These are phyloP conservation scores for Solanum hybrid DNA, from an alignment of 305 asterid species.

Conservation along the genomic window DNA sequence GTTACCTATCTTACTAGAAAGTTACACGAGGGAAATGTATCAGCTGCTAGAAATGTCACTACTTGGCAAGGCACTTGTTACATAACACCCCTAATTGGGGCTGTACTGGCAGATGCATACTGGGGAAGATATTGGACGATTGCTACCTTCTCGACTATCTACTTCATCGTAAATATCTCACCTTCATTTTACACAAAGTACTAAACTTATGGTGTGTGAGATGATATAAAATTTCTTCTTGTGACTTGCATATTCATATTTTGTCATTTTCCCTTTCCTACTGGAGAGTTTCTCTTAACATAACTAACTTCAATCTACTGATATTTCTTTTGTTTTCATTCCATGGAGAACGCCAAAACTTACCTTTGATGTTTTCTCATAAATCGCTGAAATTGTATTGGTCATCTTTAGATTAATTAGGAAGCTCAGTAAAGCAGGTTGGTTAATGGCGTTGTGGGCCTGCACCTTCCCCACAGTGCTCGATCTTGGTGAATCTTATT, in stretches of 20 bases:
- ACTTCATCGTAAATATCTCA: conserved; percentile 54
- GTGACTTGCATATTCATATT: neutral
- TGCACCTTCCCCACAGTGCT: neutral
- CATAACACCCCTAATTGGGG: conserved; percentile 88
- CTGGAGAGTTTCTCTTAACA: neutral
- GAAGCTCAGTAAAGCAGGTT: neutral
- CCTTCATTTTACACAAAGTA: neutral
- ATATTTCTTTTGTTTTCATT: neutral
- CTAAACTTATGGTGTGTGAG: neutral
- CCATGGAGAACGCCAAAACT: neutral
- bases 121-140: conserved; percentile 99
- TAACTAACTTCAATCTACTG: neutral
- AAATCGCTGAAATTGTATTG: neutral
- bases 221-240: neutral
- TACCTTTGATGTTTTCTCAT: neutral
- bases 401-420: neutral
- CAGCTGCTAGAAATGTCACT: conserved; percentile 92
- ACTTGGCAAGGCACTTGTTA: conserved; percentile 98
- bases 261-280: neutral
- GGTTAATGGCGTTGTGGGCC: neutral
- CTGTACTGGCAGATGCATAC: conserved; percentile 89
- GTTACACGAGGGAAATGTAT: conserved; percentile 80
- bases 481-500: neutral
- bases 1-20: conserved; percentile 84
- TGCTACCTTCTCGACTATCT: conserved; percentile 82